Conservation (phyloP, 163 green algal genomes). For the Coccomyxa subellipsoidea region DNA sequence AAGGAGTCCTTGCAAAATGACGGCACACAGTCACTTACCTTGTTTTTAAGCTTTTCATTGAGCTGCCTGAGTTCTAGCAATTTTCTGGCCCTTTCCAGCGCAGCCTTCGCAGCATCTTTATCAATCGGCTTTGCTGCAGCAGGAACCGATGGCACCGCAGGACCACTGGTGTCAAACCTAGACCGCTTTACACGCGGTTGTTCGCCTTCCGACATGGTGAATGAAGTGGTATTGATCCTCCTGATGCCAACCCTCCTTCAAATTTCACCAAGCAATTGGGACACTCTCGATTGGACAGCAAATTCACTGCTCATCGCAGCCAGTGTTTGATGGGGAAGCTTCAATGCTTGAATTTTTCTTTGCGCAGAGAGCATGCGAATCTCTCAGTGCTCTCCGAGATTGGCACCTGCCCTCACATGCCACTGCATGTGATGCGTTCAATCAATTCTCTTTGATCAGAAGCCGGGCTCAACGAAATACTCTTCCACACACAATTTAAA, state of each 20-base stretch:
- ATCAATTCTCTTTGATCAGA: neutral
- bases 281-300: too few species aligned
- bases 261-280: too few species aligned
- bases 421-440: neutral
- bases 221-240: neutral
- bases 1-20: too few species aligned
- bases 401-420: neutral
- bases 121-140: neutral
- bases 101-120: neutral
- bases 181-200: neutral
- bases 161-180: conserved; percentile 6
- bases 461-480: neutral
- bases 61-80: conserved; percentile 3
- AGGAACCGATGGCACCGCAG: neutral
- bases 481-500: too few species aligned
- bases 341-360: too few species aligned
- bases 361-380: too few species aligned
- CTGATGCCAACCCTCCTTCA: too few species aligned
- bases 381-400: too few species aligned
- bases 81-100: neutral
- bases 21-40: neutral
- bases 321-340: too few species aligned
- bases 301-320: too few species aligned
- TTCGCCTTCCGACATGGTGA: neutral
- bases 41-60: neutral